Evolutionary conservation across 2,329 filamentous ascomycete genomes (phyloP).

Genomic region (Teratosphaeriaceae sp.): DNA sequence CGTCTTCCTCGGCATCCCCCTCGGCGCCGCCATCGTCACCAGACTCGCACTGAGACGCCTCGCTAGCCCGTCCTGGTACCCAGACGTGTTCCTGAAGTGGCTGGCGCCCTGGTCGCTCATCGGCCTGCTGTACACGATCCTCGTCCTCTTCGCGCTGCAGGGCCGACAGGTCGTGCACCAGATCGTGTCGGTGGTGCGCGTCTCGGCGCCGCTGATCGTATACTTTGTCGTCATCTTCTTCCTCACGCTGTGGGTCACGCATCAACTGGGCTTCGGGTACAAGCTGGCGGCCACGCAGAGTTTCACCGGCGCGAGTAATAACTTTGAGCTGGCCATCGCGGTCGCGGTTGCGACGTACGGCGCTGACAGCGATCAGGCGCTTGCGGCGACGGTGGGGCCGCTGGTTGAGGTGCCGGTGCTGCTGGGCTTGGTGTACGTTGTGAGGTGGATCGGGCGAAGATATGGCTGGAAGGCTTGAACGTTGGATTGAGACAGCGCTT

Average conservation of each 20-base stretch:
- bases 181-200: conserved; percentile 71
- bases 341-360: conserved; percentile 78
- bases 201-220: conserved; percentile 70
- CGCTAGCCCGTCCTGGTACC: conserved; percentile 54
- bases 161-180: conserved; percentile 71
- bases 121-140: conserved; percentile 76
- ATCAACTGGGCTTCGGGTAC: conserved; percentile 65
- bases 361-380: conserved; percentile 65
- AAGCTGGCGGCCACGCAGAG: conserved; percentile 65
- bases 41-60: conserved; percentile 53
- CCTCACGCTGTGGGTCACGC: conserved; percentile 54
- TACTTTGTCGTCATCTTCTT: conserved; percentile 75
- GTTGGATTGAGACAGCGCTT: too few species aligned
- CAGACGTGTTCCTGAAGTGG: conserved; percentile 59
- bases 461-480: too few species aligned
- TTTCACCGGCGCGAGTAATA: conserved; percentile 84
- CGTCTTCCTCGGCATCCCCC: conserved; percentile 73
- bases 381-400: conserved; percentile 76
- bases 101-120: conserved; percentile 68
- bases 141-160: conserved; percentile 77
- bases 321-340: conserved; percentile 84
- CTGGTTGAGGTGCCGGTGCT: conserved; percentile 79
- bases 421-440: conserved; percentile 57
- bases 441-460: conserved; percentile 6
- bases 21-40: conserved; percentile 69